Evolutionary conservation across 176 grass and related monocot species (phyloP).

Genomic region (Puccinellia tenuiflora): DNA sequence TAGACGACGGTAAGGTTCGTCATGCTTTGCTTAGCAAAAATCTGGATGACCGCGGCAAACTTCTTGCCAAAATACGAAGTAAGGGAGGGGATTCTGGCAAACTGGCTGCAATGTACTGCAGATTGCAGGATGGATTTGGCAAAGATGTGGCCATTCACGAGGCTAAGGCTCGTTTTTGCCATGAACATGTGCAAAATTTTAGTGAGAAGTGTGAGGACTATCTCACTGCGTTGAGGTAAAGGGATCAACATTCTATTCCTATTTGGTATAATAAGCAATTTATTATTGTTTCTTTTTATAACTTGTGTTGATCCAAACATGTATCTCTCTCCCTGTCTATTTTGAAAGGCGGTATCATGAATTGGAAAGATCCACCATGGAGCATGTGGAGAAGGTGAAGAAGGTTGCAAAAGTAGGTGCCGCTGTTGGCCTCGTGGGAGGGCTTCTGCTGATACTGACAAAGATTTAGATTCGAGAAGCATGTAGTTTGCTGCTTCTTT

Average conservation of each 20-base stretch:
- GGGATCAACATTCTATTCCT: not conserved
- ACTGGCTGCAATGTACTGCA: too few relatives aligned
- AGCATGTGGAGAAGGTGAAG: not conserved
- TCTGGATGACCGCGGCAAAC: not conserved
- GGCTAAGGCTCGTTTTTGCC: not conserved
- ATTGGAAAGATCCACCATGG: not conserved
- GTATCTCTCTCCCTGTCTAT: not conserved
- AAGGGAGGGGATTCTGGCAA: not conserved
- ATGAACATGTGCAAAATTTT: not conserved
- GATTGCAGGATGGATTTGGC: too few relatives aligned
- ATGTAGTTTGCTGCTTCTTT: not conserved
- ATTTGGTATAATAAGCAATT: not conserved
- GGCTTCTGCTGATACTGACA: not conserved
- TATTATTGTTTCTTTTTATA: not conserved
- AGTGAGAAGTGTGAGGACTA: not conserved
- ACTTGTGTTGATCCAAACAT: not conserved
- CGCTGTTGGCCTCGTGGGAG: not conserved
- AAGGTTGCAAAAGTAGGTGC: conserved; percentile 5
- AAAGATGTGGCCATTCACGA: not conserved
- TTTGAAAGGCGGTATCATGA: not conserved
- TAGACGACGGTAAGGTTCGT: not conserved
- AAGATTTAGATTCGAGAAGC: not conserved
- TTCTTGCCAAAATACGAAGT: not conserved
- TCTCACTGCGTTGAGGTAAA: not conserved
- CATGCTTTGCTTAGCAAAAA: not conserved